These are phyloP conservation scores for Sutorius eximius DNA, from an alignment of 1,284 basidiomycete species.

Conservation along the genomic window DNA sequence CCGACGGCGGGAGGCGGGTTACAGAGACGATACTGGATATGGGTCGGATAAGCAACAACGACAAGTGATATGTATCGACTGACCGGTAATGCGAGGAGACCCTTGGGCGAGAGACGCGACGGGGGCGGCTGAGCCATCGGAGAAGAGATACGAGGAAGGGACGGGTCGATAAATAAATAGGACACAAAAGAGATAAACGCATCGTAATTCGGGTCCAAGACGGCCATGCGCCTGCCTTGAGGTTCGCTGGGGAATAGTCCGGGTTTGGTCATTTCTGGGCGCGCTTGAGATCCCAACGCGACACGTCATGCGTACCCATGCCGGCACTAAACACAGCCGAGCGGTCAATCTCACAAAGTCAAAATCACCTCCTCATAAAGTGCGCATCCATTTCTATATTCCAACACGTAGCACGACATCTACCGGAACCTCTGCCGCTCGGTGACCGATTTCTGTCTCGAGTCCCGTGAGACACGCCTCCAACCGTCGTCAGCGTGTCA, in stretches of 20 bases:
- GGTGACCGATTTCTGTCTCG: constrained; percentile 72
- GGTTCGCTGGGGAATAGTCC: not conserved
- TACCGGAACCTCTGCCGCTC: no score
- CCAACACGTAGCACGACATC: no score
- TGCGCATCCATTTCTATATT: no score
- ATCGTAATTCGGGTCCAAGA: no score
- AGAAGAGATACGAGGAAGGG: no score
- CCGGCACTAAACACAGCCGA: constrained; percentile 8
- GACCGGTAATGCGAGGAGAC: constrained; percentile 51
- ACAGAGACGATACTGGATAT: constrained; percentile 55
- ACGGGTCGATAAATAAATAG: no score
- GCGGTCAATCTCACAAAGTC: constrained; percentile 7
- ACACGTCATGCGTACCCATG: no score
- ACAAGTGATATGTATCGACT: not conserved
- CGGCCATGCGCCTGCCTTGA: constrained; percentile 17
- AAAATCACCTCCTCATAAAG: not conserved
- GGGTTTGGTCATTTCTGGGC: no score
- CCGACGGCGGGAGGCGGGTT: constrained; percentile 67
- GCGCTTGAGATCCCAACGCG: constrained; percentile 22
- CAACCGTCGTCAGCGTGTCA: not conserved
- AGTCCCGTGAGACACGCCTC: constrained; percentile 60
- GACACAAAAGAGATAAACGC: no score
- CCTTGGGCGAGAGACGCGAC: constrained; percentile 43
- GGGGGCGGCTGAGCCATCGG: constrained; percentile 43
- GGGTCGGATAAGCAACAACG: not conserved